Percentiles rank a stretch among this genome's conserved stretches.
These are phyloP conservation scores for Nitzschia sp. DNA, from an alignment of 108 stramenopile species.

Conservation along the genomic window DNA sequence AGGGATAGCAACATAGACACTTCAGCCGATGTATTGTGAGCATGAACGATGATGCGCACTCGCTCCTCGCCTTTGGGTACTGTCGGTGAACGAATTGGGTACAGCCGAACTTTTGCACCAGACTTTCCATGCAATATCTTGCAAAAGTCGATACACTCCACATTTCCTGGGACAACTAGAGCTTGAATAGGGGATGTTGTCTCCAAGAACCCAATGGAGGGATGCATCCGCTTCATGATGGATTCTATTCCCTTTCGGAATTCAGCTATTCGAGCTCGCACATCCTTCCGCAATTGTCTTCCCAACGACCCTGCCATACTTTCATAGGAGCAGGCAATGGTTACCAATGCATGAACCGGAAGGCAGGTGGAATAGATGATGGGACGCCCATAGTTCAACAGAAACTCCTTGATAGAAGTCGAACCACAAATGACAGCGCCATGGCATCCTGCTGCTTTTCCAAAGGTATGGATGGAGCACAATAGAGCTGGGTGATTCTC, in stretches of 20 bases:
- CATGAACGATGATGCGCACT: slow-evolving; percentile 88
- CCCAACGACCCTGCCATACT: slow-evolving; percentile 64
- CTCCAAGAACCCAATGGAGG: slow-evolving; percentile 35
- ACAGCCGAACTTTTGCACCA: slow-evolving; percentile 66
- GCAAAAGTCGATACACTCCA: slow-evolving; percentile 63
- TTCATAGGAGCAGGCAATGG: slow-evolving; percentile 77
- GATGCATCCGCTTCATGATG: not conserved
- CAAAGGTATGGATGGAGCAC: slow-evolving; percentile 90
- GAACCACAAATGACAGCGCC: slow-evolving; percentile 85
- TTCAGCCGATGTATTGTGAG: slow-evolving; percentile 81
- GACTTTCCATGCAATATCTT: slow-evolving; percentile 40
- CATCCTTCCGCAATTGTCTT: slow-evolving; percentile 43
- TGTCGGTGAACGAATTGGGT: slow-evolving; percentile 92
- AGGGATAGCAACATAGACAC: slow-evolving; percentile 45
- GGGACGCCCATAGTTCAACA: slow-evolving; percentile 92
- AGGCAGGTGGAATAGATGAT: slow-evolving; percentile 94
- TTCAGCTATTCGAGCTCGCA: slow-evolving; percentile 27
- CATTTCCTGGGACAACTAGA: slow-evolving; percentile 87
- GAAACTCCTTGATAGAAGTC: slow-evolving; percentile 55
- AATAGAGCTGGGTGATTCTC: slow-evolving; percentile 83
- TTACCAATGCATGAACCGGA: slow-evolving; percentile 77
- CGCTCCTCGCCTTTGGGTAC: slow-evolving; percentile 92
- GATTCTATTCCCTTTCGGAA: slow-evolving; percentile 38
- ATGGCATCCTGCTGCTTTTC: slow-evolving; percentile 96
- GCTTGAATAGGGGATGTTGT: slow-evolving; percentile 92